A percentile compares a stretch with the other conserved stretches of the same genome.
Evolutionary conservation across 148 eudicot species (phyloP).

Genomic region (Diospyros lotus): DNA sequence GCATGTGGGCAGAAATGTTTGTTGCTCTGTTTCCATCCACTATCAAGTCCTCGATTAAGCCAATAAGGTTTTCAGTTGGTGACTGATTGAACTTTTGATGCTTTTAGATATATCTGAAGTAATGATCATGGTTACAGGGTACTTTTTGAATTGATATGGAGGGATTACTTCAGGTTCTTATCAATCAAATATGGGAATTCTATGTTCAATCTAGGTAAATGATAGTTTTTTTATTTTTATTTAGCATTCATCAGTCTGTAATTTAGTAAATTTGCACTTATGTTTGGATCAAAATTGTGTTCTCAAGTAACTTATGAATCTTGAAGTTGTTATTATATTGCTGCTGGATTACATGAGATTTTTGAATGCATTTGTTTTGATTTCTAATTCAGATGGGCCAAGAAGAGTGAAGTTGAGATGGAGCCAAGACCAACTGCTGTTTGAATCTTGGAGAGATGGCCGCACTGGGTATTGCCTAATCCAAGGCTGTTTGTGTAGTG

Average conservation of each 20-base stretch:
- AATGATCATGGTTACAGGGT: conserved; percentile 54
- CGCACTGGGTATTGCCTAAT: conserved; percentile 56
- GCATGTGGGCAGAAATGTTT: no score
- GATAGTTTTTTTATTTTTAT: neutral
- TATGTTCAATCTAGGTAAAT: conserved; percentile 67
- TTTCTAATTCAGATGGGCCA: conserved; percentile 62
- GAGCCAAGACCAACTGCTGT: conserved; percentile 65
- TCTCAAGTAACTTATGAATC: no score
- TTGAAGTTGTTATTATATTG: neutral
- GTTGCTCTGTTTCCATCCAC: no score
- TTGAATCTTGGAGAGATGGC: conserved; percentile 85
- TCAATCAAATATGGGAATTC: conserved; percentile 80
- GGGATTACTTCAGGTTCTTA: conserved; percentile 91
- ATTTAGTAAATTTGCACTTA: no score
- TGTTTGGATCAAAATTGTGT: no score
- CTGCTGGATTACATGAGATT: neutral
- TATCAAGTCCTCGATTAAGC: no score
- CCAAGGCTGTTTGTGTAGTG: no score
- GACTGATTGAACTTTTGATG: neutral
- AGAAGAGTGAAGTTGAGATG: conserved; percentile 48
- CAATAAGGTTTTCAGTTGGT: no score
- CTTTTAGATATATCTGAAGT: neutral
- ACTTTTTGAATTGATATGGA: conserved; percentile 89
- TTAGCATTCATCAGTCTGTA: neutral
- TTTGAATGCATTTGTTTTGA: neutral